Evolutionary conservation across 139 green algal species (phyloP).

Genomic region (Chlamydomonas sphaeroides): DNA sequence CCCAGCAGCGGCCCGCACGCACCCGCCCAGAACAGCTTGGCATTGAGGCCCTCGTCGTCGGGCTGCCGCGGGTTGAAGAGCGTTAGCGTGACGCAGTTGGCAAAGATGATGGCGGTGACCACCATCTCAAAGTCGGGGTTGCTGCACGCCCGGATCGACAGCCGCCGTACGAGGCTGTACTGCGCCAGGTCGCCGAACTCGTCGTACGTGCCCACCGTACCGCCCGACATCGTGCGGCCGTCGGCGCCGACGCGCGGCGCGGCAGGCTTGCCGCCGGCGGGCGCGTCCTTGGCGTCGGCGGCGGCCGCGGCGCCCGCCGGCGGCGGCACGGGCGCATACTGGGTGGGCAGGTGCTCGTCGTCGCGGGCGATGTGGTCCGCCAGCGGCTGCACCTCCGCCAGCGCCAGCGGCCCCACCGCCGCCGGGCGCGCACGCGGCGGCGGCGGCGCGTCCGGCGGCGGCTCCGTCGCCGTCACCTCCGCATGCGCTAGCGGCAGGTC

Average conservation of each 20-base stretch:
- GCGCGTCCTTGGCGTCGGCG: too few relatives aligned
- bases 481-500: neutral
- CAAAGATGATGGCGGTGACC: slow-evolving; percentile 75
- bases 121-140: slow-evolving; percentile 77
- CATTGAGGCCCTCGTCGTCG: slow-evolving; percentile 53
- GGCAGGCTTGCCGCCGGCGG: too few relatives aligned
- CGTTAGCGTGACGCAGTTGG: slow-evolving; percentile 79
- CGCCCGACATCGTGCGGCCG: too few relatives aligned
- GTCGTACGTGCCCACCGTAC: slow-evolving; percentile 9
- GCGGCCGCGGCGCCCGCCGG: too few relatives aligned
- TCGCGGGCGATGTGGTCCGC: slow-evolving; percentile 21
- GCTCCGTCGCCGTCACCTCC: neutral
- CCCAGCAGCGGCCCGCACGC: too few relatives aligned
- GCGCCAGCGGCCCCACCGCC: neutral
- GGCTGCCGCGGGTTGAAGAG: slow-evolving; percentile 65
- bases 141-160: slow-evolving; percentile 34
- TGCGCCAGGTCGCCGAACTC: slow-evolving; percentile 11
- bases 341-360: neutral
- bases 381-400: slow-evolving; percentile 37
- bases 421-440: neutral
- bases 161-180: neutral
- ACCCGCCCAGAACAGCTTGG: slow-evolving; percentile 60
- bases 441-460: neutral
- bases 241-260: too few relatives aligned
- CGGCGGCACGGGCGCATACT: too few relatives aligned